These are phyloP conservation scores for Helichrysum umbraculigerum DNA, from an alignment of 129 eudicot species.

Conservation along the genomic window DNA sequence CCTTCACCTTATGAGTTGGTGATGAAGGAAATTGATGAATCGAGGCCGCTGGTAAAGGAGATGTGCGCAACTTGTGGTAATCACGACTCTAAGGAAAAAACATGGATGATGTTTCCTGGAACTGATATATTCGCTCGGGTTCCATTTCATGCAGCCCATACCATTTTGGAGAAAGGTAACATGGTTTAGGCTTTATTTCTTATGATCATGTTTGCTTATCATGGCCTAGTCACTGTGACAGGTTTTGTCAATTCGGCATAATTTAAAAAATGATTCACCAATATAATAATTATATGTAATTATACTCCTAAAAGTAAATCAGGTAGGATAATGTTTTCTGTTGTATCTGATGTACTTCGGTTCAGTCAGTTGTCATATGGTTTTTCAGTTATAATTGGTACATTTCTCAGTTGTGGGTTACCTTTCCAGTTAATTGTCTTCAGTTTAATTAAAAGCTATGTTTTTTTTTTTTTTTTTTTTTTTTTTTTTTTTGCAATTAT, in stretches of 20 bases:
- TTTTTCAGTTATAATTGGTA: background rate
- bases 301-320: background rate
- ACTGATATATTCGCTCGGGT: constrained; percentile 66
- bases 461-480: background rate
- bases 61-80: constrained; percentile 83
- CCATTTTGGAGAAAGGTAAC: constrained; percentile 73
- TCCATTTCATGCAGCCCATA: constrained; percentile 91
- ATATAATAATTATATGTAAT: background rate
- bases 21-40: constrained; percentile 68
- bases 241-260: background rate
- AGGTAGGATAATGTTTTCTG: background rate
- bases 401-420: background rate
- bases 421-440: background rate
- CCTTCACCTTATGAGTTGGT: constrained; percentile 79
- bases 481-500: background rate
- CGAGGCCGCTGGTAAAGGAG: constrained; percentile 73
- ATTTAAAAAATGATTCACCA: background rate
- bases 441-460: background rate
- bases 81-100: constrained; percentile 69
- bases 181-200: constrained; percentile 10
- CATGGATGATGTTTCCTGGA: constrained; percentile 79
- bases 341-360: background rate
- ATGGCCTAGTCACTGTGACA: background rate
- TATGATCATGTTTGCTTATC: background rate
- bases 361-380: background rate